phyloP scores from a whole-genome alignment of 2,329 filamentous ascomycete species.

The Alternaria burnsii region DNA sequence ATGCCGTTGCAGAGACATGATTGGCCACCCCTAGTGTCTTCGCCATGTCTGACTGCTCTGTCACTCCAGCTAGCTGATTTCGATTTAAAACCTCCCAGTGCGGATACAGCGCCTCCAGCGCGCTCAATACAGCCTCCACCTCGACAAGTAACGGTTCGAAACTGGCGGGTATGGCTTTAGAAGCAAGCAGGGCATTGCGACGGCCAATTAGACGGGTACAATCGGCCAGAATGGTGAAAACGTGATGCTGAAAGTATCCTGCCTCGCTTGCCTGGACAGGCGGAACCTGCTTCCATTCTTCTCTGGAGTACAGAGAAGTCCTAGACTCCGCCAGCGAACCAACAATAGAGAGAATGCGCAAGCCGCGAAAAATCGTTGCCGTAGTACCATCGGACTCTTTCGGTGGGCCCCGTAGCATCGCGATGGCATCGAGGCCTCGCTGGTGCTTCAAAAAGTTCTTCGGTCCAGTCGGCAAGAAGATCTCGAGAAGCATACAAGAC shows the following conservation, averaged over 20 bases:
- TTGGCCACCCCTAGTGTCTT: conserved; percentile 28
- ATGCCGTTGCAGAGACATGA: conserved; percentile 30
- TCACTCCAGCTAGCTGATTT: conserved; percentile 9
- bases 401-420: conserved; percentile 34
- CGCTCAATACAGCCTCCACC: conserved; percentile 8
- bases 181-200: conserved; percentile 14
- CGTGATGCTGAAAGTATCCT: conserved; percentile 26
- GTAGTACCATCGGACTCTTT: conserved; percentile 14
- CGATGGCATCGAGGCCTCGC: conserved; percentile 39
- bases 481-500: conserved; percentile 40
- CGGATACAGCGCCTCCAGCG: conserved; percentile 20
- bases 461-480: conserved; percentile 38
- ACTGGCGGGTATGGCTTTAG: neutral
- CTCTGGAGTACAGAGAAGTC: conserved; percentile 29
- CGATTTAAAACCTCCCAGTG: conserved; percentile 27
- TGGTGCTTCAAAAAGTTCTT: conserved; percentile 41
- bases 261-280: conserved; percentile 15
- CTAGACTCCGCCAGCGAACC: conserved; percentile 29
- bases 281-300: conserved; percentile 37
- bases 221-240: conserved; percentile 36
- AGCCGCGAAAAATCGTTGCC: conserved; percentile 27
- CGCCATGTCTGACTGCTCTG: conserved; percentile 11
- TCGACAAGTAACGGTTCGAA: conserved; percentile 17
- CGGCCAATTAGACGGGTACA: conserved; percentile 31
- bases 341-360: conserved; percentile 37